phyloP scores from a whole-genome alignment of 805 yeast species.

The Kluyveromyces wickerhamii region DNA sequence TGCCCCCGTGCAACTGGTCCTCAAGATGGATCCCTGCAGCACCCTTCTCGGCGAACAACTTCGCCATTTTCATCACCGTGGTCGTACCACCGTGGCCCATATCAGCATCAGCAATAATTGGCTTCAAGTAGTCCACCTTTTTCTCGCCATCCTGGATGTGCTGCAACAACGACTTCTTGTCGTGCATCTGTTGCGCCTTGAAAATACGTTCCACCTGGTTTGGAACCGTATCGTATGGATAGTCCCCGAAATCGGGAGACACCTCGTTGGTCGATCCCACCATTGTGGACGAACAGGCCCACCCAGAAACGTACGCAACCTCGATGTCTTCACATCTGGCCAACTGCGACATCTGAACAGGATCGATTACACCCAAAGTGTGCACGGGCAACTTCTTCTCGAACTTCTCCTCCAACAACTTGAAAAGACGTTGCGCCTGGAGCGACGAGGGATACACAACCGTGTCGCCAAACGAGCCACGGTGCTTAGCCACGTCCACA shows the following conservation, averaged over 20 bases:
- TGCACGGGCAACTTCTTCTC: conserved; percentile 40
- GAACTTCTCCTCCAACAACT: conserved; percentile 35
- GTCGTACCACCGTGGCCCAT: conserved; percentile 60
- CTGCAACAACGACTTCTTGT: conserved; percentile 39
- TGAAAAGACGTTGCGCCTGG: conserved; percentile 47
- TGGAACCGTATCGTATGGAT: conserved; percentile 65
- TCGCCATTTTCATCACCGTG: conserved; percentile 57
- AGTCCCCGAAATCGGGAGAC: conserved; percentile 61
- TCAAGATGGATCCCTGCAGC: conserved; percentile 62
- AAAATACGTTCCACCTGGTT: conserved; percentile 53
- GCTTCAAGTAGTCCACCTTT: conserved; percentile 45
- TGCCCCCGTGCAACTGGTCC: conserved; percentile 58
- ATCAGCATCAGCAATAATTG: conserved; percentile 60
- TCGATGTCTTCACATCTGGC: conserved; percentile 41
- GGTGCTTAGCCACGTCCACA: conserved; percentile 41
- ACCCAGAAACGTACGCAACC: conserved; percentile 50
- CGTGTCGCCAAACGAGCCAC: conserved; percentile 39
- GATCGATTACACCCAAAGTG: conserved; percentile 56
- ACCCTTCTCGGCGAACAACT: conserved; percentile 57
- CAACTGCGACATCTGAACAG: conserved; percentile 53
- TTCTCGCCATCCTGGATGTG: conserved; percentile 16
- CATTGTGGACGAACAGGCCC: conserved; percentile 51
- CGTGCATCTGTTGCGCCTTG: conserved; percentile 52
- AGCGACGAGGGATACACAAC: conserved; percentile 39
- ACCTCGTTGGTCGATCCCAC: conserved; percentile 54